A percentile compares a stretch with the other conserved stretches of the same genome.
Evolutionary conservation across 176 grass and related monocot genomes (phyloP).

Genomic region (Puccinellia tenuiflora): DNA sequence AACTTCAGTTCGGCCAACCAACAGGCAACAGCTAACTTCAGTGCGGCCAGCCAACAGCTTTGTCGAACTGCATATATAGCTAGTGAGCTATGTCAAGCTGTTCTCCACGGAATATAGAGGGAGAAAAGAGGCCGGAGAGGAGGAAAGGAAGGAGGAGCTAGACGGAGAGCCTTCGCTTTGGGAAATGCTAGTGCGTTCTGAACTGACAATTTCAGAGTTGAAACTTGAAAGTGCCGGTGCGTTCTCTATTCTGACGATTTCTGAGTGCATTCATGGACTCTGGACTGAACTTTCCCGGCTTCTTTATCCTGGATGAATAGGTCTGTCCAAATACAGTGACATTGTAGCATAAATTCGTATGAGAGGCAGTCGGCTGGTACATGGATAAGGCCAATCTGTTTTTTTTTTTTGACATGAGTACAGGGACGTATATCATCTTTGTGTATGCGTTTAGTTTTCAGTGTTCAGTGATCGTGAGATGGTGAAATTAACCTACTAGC

Average conservation of each 20-base stretch:
- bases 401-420: not conserved
- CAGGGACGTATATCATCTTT: not conserved
- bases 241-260: not conserved
- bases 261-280: not conserved
- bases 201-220: not conserved
- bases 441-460: too few species aligned
- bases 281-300: not conserved
- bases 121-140: not conserved
- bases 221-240: not conserved
- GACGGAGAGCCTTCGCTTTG: not conserved
- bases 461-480: too few species aligned
- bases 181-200: not conserved
- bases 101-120: conserved; percentile 16
- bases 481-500: too few species aligned
- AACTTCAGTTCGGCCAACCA: too few species aligned
- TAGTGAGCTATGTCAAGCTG: conserved; percentile 19
- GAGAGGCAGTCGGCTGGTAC: not conserved
- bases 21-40: too few species aligned
- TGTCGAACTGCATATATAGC: not conserved
- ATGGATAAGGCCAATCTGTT: not conserved
- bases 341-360: not conserved
- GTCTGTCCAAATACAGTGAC: not conserved
- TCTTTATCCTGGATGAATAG: not conserved
- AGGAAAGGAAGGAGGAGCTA: not conserved
- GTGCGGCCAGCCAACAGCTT: not conserved